These are phyloP conservation scores for Phytophthora lateralis DNA, from an alignment of 352 stramenopile species.

Conservation along the genomic window DNA sequence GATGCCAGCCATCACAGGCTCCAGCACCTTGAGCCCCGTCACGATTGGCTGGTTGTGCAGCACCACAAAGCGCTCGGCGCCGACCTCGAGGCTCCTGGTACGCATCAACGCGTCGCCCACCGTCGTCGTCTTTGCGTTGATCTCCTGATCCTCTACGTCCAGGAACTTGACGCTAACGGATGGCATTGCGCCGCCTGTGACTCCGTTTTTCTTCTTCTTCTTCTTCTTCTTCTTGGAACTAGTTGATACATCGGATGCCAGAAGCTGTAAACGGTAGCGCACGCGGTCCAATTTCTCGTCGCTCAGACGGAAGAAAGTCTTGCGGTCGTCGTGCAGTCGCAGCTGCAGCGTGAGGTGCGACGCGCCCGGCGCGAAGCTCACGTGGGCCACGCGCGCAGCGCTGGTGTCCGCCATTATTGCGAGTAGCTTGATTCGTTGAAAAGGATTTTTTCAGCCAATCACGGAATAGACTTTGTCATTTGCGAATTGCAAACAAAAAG, in stretches of 20 bases:
- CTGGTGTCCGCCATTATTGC: slow-evolving; percentile 7
- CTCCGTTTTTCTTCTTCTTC: slow-evolving; percentile 22
- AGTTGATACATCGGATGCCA: slow-evolving; percentile 30
- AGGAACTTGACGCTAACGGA: slow-evolving; percentile 53
- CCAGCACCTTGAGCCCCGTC: slow-evolving; percentile 44
- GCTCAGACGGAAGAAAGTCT: slow-evolving; percentile 51
- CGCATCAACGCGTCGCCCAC: slow-evolving; percentile 57
- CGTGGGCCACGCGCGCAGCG: slow-evolving; percentile 44
- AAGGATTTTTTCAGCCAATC: slow-evolving; percentile 12
- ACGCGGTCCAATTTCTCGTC: slow-evolving; percentile 61
- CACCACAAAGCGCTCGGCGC: slow-evolving; percentile 47
- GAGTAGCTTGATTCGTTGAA: slow-evolving; percentile 4
- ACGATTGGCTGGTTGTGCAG: slow-evolving; percentile 70
- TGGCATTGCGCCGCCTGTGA: slow-evolving; percentile 10
- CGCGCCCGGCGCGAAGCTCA: slow-evolving; percentile 47
- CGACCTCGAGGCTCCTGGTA: slow-evolving; percentile 50
- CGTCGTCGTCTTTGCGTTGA: slow-evolving; percentile 33
- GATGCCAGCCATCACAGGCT: slow-evolving; percentile 56
- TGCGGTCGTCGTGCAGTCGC: slow-evolving; percentile 49
- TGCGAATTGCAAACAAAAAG: neutral
- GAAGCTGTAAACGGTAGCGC: slow-evolving; percentile 61
- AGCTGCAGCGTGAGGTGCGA: slow-evolving; percentile 61
- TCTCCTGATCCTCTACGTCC: slow-evolving; percentile 34
- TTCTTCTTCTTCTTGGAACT: slow-evolving; percentile 29
- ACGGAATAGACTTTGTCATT: neutral